Conservation (phyloP, 2,329 filamentous ascomycete species). For the Talaromyces sp. region DNA sequence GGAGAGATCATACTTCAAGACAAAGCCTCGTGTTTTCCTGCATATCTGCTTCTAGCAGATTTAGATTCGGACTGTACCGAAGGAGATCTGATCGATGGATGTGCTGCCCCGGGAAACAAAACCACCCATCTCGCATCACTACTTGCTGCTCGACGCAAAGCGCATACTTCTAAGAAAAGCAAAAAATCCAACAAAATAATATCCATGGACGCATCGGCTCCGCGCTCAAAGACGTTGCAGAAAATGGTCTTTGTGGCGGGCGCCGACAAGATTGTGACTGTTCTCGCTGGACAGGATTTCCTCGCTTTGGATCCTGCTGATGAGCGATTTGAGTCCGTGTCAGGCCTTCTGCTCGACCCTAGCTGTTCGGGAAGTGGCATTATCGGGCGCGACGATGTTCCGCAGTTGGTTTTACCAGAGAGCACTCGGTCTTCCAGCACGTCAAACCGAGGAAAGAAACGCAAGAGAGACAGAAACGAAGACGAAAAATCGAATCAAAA, state of each 20-base stretch:
- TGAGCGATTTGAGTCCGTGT: slow-evolving; percentile 61
- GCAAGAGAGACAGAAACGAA: slow-evolving; percentile 28
- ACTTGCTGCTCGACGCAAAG: slow-evolving; percentile 34
- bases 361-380: slow-evolving; percentile 96
- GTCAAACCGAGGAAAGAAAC: slow-evolving; percentile 31
- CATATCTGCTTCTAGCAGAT: slow-evolving; percentile 68
- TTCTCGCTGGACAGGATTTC: slow-evolving; percentile 80
- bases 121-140: slow-evolving; percentile 88
- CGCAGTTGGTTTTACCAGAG: slow-evolving; percentile 58
- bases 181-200: slow-evolving; percentile 44
- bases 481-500: slow-evolving; percentile 25
- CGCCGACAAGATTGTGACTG: slow-evolving; percentile 58
- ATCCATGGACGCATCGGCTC: slow-evolving; percentile 34
- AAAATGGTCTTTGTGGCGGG: slow-evolving; percentile 77
- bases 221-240: slow-evolving; percentile 66
- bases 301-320: slow-evolving; percentile 64
- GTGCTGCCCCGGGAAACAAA: slow-evolving; percentile 94
- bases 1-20: slow-evolving; percentile 88
- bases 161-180: background rate
- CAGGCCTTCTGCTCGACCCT: slow-evolving; percentile 78
- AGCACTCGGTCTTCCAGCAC: slow-evolving; percentile 10
- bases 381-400: slow-evolving; percentile 75
- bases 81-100: slow-evolving; percentile 83
- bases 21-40: slow-evolving; percentile 95
- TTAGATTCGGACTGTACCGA: slow-evolving; percentile 48